A percentile compares a stretch with the other conserved stretches of the same genome.
phyloP scores from a whole-genome alignment of 2,329 filamentous ascomycete species.

The Uncinocarpus reesii region DNA sequence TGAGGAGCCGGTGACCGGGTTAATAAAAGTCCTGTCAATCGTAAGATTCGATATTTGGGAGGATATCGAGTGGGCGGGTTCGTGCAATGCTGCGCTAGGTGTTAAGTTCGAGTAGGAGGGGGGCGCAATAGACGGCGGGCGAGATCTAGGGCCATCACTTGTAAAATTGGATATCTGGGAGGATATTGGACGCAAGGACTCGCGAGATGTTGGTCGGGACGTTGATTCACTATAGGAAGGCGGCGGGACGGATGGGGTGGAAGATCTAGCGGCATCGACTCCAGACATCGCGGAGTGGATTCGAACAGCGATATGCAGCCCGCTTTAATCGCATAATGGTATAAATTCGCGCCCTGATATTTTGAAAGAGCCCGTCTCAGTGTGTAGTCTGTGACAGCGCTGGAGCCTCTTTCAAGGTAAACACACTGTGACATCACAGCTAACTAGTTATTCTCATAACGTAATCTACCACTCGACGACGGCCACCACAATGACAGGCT shows the following conservation, averaged over 20 bases:
- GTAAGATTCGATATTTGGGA: constrained; percentile 13
- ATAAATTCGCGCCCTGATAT: no score
- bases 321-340: no score
- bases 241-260: neutral
- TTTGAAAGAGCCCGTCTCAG: no score
- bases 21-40: constrained; percentile 15
- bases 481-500: no score
- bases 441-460: no score
- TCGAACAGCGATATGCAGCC: no score
- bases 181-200: neutral
- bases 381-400: no score
- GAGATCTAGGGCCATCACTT: constrained; percentile 6
- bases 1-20: constrained; percentile 12
- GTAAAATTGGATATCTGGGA: constrained; percentile 13
- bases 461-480: no score
- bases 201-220: neutral
- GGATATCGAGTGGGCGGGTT: neutral
- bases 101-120: constrained; percentile 14
- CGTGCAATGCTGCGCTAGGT: neutral
- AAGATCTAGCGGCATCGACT: constrained; percentile 1
- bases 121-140: neutral
- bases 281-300: neutral
- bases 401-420: no score
- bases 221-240: constrained; percentile 14
- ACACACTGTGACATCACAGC: no score